Conservation (phyloP, 495 filamentous ascomycete genomes). For the Penicillium cosmopolitanum region DNA sequence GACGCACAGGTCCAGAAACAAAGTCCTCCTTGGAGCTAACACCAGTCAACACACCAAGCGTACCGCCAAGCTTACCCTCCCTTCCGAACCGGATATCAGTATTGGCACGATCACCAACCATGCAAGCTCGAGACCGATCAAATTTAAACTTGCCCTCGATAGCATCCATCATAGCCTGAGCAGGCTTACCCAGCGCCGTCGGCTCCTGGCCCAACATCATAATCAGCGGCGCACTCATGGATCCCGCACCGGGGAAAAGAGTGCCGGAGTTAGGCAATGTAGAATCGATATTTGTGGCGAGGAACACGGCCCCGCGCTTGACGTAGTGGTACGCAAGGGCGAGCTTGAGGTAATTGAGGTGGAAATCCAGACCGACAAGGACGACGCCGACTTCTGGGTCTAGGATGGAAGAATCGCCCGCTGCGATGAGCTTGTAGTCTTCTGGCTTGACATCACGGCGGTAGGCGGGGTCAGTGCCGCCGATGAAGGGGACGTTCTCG, state of each 20-base stretch:
- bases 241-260: conserved; percentile 91
- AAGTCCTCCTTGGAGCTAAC: conserved; percentile 81
- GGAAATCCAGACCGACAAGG: conserved; percentile 86
- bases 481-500: conserved; percentile 79
- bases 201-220: conserved; percentile 74
- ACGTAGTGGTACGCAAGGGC: conserved; percentile 85
- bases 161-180: conserved; percentile 98
- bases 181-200: conserved; percentile 86
- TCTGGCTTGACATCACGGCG: conserved; percentile 74
- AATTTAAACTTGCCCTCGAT: conserved; percentile 94
- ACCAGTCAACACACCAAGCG: conserved; percentile 87
- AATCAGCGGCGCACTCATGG: conserved; percentile 75
- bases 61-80: conserved; percentile 88
- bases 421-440: conserved; percentile 77
- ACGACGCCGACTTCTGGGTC: conserved; percentile 91
- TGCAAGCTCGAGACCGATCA: conserved; percentile 82
- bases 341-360: conserved; percentile 92
- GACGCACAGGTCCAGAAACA: conserved; percentile 70
- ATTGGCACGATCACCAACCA: conserved; percentile 93
- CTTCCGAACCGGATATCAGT: conserved; percentile 97
- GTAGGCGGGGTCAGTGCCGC: conserved; percentile 83
- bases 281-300: conserved; percentile 90
- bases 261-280: conserved; percentile 78
- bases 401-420: conserved; percentile 65
- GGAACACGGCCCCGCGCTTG: conserved; percentile 77